Percentiles rank a stretch among this genome's conserved stretches.
phyloP scores from a whole-genome alignment of 495 filamentous ascomycete genomes.

The Daldinia vernicosa region DNA sequence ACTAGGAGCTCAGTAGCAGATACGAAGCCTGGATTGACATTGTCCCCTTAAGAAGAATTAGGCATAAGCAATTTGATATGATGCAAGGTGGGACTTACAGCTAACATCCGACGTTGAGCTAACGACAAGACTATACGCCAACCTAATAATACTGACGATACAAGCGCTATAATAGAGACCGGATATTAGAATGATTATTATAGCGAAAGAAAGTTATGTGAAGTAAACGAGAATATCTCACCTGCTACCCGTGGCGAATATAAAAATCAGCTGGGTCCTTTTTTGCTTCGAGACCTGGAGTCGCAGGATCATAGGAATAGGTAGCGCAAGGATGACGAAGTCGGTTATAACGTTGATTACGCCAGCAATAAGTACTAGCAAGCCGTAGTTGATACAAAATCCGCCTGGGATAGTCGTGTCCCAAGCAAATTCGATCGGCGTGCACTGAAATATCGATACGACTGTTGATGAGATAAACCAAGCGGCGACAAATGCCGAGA shows the following conservation, averaged over 20 bases:
- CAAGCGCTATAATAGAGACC: neutral
- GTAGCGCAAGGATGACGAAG: neutral
- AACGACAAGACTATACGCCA: neutral
- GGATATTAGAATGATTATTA: neutral
- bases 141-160: neutral
- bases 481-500: neutral
- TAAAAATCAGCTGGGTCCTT: neutral
- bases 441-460: neutral
- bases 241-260: neutral
- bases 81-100: neutral
- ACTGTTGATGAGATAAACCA: neutral
- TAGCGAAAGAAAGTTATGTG: neutral
- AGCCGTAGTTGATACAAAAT: neutral
- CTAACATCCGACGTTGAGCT: neutral
- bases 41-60: neutral
- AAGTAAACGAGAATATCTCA: neutral
- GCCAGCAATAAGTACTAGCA: neutral
- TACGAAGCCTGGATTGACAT: neutral
- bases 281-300: neutral
- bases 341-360: neutral
- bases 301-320: slow-evolving; percentile 1
- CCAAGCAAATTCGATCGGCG: neutral
- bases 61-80: neutral
- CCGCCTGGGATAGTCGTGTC: neutral
- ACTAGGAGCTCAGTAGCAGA: neutral